Evolutionary conservation across 2,329 filamentous ascomycete species (phyloP).

Genomic region (Diaporthe aspalathi): DNA sequence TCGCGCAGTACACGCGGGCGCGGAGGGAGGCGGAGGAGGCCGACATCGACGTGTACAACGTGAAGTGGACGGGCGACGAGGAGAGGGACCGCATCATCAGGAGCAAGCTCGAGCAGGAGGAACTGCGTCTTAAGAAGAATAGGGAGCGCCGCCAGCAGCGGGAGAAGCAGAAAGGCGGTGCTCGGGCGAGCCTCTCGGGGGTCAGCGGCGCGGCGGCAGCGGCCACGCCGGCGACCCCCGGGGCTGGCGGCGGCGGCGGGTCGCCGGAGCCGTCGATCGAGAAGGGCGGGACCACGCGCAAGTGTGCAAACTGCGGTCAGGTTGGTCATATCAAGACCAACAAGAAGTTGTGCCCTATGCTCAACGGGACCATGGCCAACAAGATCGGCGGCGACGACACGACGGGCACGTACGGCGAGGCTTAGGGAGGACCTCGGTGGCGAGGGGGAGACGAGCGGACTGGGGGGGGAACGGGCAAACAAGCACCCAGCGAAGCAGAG

Average conservation of each 20-base stretch:
- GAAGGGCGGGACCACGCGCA: constrained; percentile 79
- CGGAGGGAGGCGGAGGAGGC: constrained; percentile 78
- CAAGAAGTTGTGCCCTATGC: constrained; percentile 73
- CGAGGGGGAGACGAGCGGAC: no score
- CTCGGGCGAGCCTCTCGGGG: constrained; percentile 34
- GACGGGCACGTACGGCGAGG: constrained; percentile 38
- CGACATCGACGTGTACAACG: constrained; percentile 73
- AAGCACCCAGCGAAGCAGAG: no score
- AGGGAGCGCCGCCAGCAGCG: constrained; percentile 89
- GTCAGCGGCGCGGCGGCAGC: constrained; percentile 42
- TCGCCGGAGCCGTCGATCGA: constrained; percentile 61
- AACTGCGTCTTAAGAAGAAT: constrained; percentile 88
- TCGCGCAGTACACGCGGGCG: constrained; percentile 86
- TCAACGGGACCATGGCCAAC: constrained; percentile 39
- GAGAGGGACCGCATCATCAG: constrained; percentile 73
- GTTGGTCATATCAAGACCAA: constrained; percentile 99
- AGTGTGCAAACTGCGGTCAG: constrained; percentile 97
- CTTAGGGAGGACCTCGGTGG: background rate
- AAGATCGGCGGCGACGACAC: constrained; percentile 34
- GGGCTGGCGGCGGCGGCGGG: constrained; percentile 45
- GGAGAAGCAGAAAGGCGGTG: constrained; percentile 81
- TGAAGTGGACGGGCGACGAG: constrained; percentile 73
- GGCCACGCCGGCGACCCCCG: constrained; percentile 53
- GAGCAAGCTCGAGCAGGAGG: constrained; percentile 75
- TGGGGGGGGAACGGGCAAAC: no score